These are phyloP conservation scores for Populus nigra DNA, from an alignment of 345 rosid species.

Conservation along the genomic window DNA sequence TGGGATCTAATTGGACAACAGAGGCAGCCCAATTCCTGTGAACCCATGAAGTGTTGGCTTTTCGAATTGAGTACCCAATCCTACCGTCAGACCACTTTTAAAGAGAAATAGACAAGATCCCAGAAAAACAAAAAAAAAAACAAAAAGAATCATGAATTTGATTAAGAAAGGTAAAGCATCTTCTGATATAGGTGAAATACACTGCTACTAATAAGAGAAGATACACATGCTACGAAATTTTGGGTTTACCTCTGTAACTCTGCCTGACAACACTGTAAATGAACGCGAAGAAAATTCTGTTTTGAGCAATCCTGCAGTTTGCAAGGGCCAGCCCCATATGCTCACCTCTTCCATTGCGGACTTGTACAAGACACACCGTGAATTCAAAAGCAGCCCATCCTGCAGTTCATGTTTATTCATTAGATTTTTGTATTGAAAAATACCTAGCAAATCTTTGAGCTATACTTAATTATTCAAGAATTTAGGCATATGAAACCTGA, in stretches of 20 bases:
- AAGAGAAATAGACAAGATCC: background rate
- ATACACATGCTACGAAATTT: background rate
- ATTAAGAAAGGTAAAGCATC: background rate
- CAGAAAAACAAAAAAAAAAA: background rate
- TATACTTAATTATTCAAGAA: background rate
- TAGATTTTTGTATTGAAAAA: background rate
- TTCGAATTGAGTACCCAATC: slow-evolving; percentile 40
- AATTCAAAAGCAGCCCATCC: slow-evolving; percentile 59
- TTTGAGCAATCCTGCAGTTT: slow-evolving; percentile 63
- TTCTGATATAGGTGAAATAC: background rate
- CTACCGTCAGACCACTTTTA: slow-evolving; percentile 69
- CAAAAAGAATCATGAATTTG: background rate
- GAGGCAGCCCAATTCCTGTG: slow-evolving; percentile 54
- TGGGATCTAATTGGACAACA: slow-evolving; percentile 63
- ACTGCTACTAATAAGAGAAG: background rate
- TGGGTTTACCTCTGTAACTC: slow-evolving; percentile 65
- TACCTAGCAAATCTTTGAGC: background rate
- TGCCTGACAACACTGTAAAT: slow-evolving; percentile 63
- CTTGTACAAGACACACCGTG: slow-evolving; percentile 63
- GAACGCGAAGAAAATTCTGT: slow-evolving; percentile 55
- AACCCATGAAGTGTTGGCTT: slow-evolving; percentile 55
- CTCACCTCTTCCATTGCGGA: slow-evolving; percentile 75
- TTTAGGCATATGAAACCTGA: slow-evolving; percentile 43
- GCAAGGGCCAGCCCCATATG: slow-evolving; percentile 98
- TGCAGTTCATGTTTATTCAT: slow-evolving; percentile 11